phyloP scores from a whole-genome alignment of 1,139 yeast genomes.

The Debaryomyces nepalensis region DNA sequence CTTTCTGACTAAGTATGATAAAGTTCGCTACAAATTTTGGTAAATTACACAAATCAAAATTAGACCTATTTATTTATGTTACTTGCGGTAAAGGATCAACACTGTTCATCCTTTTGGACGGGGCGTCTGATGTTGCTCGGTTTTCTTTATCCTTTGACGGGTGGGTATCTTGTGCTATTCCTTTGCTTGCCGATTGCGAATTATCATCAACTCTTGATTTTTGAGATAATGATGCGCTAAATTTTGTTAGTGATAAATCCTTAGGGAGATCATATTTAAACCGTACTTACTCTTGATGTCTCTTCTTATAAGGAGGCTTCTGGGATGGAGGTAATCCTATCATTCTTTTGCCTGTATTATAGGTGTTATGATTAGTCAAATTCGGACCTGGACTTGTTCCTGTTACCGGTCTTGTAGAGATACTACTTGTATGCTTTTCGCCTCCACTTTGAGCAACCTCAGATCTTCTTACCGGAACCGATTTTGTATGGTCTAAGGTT shows the following conservation, averaged over 20 bases:
- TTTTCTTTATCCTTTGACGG: slow-evolving; percentile 15
- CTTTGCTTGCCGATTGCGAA: not conserved
- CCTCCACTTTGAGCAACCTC: slow-evolving; percentile 20
- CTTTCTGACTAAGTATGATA: not conserved
- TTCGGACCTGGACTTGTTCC: slow-evolving; percentile 16
- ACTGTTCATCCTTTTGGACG: not conserved
- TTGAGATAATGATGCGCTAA: slow-evolving; percentile 9
- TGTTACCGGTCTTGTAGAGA: not conserved
- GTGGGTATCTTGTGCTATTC: slow-evolving; percentile 2
- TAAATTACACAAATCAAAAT: slow-evolving; percentile 5
- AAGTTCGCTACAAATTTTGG: not conserved
- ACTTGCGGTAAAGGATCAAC: slow-evolving; percentile 1
- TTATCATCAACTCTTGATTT: slow-evolving; percentile 5
- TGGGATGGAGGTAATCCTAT: slow-evolving; percentile 43
- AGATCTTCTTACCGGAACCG: slow-evolving; percentile 58
- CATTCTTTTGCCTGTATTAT: slow-evolving; percentile 28
- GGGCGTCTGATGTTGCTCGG: not conserved
- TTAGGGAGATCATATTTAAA: not conserved
- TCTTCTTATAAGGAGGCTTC: slow-evolving; percentile 22
- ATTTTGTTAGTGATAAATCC: slow-evolving; percentile 6
- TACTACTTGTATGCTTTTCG: not conserved
- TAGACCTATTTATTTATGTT: slow-evolving; percentile 2
- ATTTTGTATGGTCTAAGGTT: slow-evolving; percentile 61
- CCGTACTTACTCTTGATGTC: slow-evolving; percentile 21
- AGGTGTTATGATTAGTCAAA: slow-evolving; percentile 11